Base-by-base conservation (phyloP, 2,329 filamentous ascomycete species). In the Colletotrichum salicis region DNA sequence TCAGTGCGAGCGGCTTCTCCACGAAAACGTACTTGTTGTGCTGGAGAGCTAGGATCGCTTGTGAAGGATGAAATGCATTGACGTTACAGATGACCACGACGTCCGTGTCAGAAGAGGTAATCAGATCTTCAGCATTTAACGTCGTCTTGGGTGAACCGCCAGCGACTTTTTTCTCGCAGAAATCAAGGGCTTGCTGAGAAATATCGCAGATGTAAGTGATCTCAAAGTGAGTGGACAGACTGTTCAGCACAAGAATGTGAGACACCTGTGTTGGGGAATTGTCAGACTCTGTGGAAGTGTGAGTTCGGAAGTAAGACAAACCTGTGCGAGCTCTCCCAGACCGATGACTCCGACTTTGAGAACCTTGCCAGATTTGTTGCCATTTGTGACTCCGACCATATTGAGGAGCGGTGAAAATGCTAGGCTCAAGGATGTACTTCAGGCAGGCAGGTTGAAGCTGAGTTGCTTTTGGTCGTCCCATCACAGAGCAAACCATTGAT, bases 1-100 rank as follows among this genome's bases (percentile, higher is more conserved):
- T 86, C 6, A 91, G 75, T 0, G 87, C 83, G 2, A 90, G 74
- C 0, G 90, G 90, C 68, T 90, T 90, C 76, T 92, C 89, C 5
- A 92, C 80, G 70, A 92, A 83, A 13, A 87, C 86, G 71, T 87
- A 80, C 76, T 92, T 92, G 62, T 85, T 83, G 19, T 86, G 78
- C 65, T 86, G 73, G 1, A 92, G 80, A 0, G 88, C 88, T 0
- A 84, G 75, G 31, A 90, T 80, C 3, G 83, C 84, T 67, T 89
- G 85, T 4, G 79, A 67, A 19, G 83, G 83, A 76, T 91, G 90
- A 72, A 83, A 88, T 37, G 86, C 87, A 73, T 90, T 85, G 3
- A 84, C 80, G 33, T 82, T 88, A 41, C 81, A 80, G 65, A 90
- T 81, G 74, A 91, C 81, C 37, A 91, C 86, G 4, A 90, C 79